Base-by-base conservation (phyloP, 148 eudicot species). In the Chenopodium suecicum region DNA sequence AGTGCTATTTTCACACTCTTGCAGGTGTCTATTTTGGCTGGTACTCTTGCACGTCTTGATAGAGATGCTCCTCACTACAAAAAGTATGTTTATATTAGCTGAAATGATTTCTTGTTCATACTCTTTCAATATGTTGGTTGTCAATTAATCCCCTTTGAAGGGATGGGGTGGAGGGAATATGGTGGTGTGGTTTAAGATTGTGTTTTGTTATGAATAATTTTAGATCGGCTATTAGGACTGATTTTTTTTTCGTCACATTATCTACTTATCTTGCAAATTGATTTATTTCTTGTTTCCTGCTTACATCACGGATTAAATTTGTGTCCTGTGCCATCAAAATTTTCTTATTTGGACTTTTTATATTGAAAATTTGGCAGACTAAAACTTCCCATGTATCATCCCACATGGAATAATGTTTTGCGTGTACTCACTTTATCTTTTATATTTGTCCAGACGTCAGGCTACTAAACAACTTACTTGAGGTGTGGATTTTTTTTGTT, bases 11-110 rank as follows among this genome's bases (percentile, higher is more conserved):
- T 73, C 64, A 65, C 69, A 80, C 27, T 87, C 77, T 64, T 87
- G 83, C 89, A 96, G 99, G 97, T 96, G 70, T 96, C 99, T 48
- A 94, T 96, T 90, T 89, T 94, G 88, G 98, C 99, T 77, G 99
- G 99, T 46, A 96, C 99, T 52, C 88, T 96, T 84, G 98, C 99
- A 87, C 97, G 99, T 78, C 90, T 94, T 83, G 99, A 96, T 76
- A 96, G 99, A 87, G 98, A 96, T 89, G 99, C 99, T 79, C 99
- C 99, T 50, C 92, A 90, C 77, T 96, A 96, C 86, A 96, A 91
- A 80, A 92, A 94, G 98, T 96, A 91, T 80, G 97, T 88, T 56
- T 56, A 70, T 14, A 47, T 66, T 19, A 31, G 16, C 29, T 58
- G 17, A 37, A 17, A 12, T 58, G 60, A 71, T 41, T 62, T 52